phyloP scores from a whole-genome alignment of 2,329 filamentous ascomycete genomes.

The Sporothrix sp. region DNA sequence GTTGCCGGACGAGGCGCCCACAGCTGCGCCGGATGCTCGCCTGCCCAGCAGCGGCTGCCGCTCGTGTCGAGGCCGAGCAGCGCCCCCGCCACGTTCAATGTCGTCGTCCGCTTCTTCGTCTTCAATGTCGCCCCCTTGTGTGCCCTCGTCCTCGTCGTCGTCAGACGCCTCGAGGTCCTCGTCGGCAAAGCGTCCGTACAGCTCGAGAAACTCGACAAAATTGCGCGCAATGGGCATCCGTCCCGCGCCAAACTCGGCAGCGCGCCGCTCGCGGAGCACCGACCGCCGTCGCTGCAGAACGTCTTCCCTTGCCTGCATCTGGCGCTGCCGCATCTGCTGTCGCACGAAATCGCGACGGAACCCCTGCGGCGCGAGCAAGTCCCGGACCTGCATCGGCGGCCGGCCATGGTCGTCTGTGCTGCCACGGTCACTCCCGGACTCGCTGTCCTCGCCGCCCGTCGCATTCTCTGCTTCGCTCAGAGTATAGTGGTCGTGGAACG shows the following conservation, averaged over 20 bases:
- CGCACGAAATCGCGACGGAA: conserved; percentile 41
- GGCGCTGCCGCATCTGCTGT: conserved; percentile 22
- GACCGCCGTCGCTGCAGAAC: conserved; percentile 14
- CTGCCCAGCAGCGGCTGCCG: conserved; percentile 10
- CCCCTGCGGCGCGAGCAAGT: conserved; percentile 35
- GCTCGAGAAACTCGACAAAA: conserved; percentile 65
- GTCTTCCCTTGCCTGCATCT: conserved; percentile 27
- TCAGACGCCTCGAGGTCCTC: conserved; percentile 54
- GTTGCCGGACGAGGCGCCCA: neutral
- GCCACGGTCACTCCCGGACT: conserved; percentile 6
- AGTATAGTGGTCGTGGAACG: conserved; percentile 48
- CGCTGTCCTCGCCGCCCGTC: neutral
- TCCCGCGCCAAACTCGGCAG: conserved; percentile 12
- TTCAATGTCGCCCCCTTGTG: conserved; percentile 17
- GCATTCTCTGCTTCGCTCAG: neutral
- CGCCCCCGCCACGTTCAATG: conserved; percentile 19
- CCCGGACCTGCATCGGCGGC: conserved; percentile 19
- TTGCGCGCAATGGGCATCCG: conserved; percentile 50
- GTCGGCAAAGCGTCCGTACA: conserved; percentile 69
- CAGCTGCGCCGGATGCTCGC: neutral
- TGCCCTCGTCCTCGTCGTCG: conserved; percentile 40
- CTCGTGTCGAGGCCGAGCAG: neutral
- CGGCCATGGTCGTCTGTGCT: conserved; percentile 20
- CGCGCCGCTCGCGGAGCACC: conserved; percentile 12
- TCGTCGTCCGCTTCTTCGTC: conserved; percentile 32